Conservation (phyloP, 192 early-diverging fungal genomes). For the Cetraspora pellucida region DNA sequence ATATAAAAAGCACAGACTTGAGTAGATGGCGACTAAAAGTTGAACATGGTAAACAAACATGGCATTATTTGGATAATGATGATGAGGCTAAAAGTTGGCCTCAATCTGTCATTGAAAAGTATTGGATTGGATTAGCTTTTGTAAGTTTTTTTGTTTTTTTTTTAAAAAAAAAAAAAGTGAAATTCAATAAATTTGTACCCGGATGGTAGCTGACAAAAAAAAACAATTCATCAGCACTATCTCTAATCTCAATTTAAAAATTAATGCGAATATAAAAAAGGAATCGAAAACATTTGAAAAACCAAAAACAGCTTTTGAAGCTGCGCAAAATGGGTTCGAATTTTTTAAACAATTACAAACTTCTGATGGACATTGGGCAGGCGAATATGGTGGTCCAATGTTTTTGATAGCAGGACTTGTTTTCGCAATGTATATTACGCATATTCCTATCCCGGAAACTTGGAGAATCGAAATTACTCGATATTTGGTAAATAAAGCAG, state of each 20-base stretch:
- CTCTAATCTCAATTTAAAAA: neutral
- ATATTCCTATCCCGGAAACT: slow-evolving; percentile 62
- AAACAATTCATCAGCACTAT: neutral
- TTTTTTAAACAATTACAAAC: slow-evolving; percentile 90
- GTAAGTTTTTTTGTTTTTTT: slow-evolving; percentile 10
- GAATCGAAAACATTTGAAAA: slow-evolving; percentile 42
- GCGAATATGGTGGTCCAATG: slow-evolving; percentile 97
- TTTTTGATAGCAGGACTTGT: slow-evolving; percentile 92
- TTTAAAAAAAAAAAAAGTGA: too few species aligned
- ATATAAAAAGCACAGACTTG: slow-evolving; percentile 64
- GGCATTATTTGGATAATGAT: slow-evolving; percentile 76
- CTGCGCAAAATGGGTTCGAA: slow-evolving; percentile 89
- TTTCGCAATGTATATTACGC: slow-evolving; percentile 87
- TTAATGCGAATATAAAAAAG: neutral
- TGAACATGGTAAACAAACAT: slow-evolving; percentile 87
- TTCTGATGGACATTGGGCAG: slow-evolving; percentile 92
- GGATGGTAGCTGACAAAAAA: too few species aligned
- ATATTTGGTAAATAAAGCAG: slow-evolving; percentile 83
- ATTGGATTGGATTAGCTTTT: slow-evolving; percentile 78
- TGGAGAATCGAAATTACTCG: slow-evolving; percentile 79
- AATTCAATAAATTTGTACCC: too few species aligned
- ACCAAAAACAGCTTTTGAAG: slow-evolving; percentile 71
- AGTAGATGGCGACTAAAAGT: slow-evolving; percentile 84
- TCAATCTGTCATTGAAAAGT: slow-evolving; percentile 80
- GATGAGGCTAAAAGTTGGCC: slow-evolving; percentile 61